Conservation (phyloP, 352 stramenopile species). For the Phytophthora pinifolia region DNA sequence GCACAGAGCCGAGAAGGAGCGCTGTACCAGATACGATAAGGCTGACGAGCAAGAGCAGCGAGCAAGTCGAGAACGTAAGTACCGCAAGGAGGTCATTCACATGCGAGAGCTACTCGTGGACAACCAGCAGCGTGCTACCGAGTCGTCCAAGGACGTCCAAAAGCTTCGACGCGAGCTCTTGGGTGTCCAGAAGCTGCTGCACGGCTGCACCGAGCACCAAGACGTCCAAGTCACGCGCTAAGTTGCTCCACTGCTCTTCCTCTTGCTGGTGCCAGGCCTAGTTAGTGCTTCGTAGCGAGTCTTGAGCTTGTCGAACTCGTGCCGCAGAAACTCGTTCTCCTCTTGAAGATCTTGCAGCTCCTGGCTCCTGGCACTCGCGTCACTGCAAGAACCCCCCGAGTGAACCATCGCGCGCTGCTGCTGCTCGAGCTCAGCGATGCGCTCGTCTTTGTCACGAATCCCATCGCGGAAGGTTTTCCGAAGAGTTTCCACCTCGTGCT, state of each 20-base stretch:
- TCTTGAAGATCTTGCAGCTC: conserved; percentile 59
- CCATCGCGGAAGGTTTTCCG: conserved; percentile 50
- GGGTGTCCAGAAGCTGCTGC: conserved; percentile 47
- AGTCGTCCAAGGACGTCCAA: conserved; percentile 52
- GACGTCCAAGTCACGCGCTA: conserved; percentile 19
- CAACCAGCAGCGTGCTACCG: conserved; percentile 45
- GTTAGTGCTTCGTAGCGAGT: conserved; percentile 49
- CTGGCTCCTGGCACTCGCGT: conserved; percentile 20
- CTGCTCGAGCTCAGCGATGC: conserved; percentile 48
- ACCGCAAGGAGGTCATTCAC: conserved; percentile 40
- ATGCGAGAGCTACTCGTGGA: conserved; percentile 50
- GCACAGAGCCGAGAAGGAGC: conserved; percentile 9
- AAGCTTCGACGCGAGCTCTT: conserved; percentile 52
- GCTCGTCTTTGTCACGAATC: conserved; percentile 61
- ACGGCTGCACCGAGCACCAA: conserved; percentile 30
- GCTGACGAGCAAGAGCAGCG: conserved; percentile 26
- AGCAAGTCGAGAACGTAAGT: conserved; percentile 24
- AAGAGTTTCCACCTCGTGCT: conserved; percentile 42
- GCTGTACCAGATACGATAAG: conserved; percentile 6
- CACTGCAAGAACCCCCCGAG: conserved; percentile 1
- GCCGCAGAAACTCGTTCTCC: conserved; percentile 65
- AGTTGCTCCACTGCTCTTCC: conserved; percentile 16
- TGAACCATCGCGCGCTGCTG: conserved; percentile 10
- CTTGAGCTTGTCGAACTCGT: conserved; percentile 73
- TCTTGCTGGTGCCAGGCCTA: conserved; percentile 11